phyloP scores from a whole-genome alignment of 768 basidiomycete species.

The Leucosporidium yakuticum region DNA sequence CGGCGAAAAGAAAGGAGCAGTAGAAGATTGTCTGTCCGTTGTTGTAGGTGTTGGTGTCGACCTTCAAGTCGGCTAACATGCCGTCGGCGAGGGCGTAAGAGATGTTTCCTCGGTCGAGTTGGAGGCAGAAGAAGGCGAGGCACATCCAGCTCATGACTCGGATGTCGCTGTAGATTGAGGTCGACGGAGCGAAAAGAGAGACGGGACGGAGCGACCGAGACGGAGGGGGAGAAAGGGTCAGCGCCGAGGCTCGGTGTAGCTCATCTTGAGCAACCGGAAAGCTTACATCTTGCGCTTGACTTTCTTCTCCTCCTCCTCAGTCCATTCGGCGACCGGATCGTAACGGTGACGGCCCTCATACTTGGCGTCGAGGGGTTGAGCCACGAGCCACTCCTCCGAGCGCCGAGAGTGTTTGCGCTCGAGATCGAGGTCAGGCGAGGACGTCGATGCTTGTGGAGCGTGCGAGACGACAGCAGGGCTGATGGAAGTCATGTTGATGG shows the following conservation, averaged over 20 bases:
- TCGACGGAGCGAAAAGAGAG: too few relatives aligned
- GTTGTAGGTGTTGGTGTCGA: slow-evolving; percentile 55
- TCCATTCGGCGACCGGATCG: slow-evolving; percentile 41
- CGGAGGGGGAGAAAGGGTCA: too few relatives aligned
- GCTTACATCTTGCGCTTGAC: slow-evolving; percentile 20
- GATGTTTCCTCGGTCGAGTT: slow-evolving; percentile 40
- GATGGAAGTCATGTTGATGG: too few relatives aligned
- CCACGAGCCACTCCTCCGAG: too few relatives aligned
- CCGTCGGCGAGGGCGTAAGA: slow-evolving; percentile 38
- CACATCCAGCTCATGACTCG: background rate
- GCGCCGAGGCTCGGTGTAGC: too few relatives aligned
- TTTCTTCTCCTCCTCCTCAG: slow-evolving; percentile 39
- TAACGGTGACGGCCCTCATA: slow-evolving; percentile 33
- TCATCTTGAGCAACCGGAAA: too few relatives aligned
- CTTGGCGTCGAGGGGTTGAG: background rate
- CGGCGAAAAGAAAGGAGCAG: slow-evolving; percentile 30
- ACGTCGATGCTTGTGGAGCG: too few relatives aligned
- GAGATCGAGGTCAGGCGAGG: too few relatives aligned
- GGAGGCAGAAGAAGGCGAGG: slow-evolving; percentile 43
- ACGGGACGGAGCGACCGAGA: too few relatives aligned
- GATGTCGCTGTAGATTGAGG: background rate
- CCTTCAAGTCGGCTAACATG: slow-evolving; percentile 38
- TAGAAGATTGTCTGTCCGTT: slow-evolving; percentile 14
- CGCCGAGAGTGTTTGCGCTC: too few relatives aligned
- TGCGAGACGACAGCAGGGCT: too few relatives aligned